Evolutionary conservation across 345 rosid species (phyloP).

Genomic region (Salix koriyanagi): DNA sequence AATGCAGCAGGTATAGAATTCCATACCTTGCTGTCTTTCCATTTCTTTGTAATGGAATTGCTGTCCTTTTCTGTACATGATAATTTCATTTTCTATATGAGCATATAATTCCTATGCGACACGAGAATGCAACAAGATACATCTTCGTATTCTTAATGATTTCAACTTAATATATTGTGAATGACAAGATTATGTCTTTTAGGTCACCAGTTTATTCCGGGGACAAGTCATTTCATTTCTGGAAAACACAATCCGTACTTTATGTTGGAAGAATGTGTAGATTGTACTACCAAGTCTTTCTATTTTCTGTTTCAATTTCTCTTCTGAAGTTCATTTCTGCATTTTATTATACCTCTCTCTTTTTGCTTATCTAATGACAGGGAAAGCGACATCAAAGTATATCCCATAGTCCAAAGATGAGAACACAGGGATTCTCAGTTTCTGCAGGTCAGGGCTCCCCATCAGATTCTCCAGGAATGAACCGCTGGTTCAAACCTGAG

Average conservation of each 20-base stretch:
- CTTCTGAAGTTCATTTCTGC: neutral
- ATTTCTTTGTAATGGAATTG: neutral
- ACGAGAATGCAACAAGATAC: no score
- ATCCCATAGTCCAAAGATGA: slow-evolving; percentile 70
- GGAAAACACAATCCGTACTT: no score
- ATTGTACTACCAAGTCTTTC: no score
- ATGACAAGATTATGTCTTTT: no score
- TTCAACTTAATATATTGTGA: no score
- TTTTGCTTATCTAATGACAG: slow-evolving; percentile 25
- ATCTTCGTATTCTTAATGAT: no score
- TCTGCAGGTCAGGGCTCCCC: slow-evolving; percentile 70
- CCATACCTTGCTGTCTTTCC: neutral
- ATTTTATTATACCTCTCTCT: neutral
- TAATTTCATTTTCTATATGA: neutral
- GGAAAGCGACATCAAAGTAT: slow-evolving; percentile 55
- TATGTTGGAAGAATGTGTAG: no score
- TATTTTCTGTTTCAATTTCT: neutral
- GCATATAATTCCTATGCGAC: neutral
- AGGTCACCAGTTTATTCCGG: no score
- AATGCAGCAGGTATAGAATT: slow-evolving; percentile 68
- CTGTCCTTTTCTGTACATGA: neutral
- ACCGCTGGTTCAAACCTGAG: slow-evolving; percentile 95
- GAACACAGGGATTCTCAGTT: slow-evolving; percentile 67
- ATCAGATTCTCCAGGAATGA: slow-evolving; percentile 72
- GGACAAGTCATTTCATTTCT: no score